phyloP scores from a whole-genome alignment of 495 filamentous ascomycete species.

The Cenococcum geophilum region DNA sequence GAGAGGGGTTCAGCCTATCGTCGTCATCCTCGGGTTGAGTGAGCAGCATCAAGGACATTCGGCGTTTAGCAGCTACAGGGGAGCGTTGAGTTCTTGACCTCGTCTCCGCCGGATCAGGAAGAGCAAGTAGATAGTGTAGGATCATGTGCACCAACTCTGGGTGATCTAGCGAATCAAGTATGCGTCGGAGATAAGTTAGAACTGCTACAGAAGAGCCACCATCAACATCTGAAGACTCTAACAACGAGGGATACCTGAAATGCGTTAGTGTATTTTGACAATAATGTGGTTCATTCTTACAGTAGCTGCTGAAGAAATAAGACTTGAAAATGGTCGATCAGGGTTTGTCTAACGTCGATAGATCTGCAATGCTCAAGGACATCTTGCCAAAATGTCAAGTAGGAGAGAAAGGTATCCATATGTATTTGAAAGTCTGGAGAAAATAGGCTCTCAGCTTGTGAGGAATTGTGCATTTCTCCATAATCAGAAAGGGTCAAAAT shows the following conservation, averaged over 20 bases:
- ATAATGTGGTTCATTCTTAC: conserved; percentile 62
- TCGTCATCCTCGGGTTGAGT: conserved; percentile 64
- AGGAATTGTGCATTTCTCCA: conserved; percentile 51
- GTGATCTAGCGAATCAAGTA: conserved; percentile 84
- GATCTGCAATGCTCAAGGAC: conserved; percentile 92
- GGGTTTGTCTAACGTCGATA: conserved; percentile 78
- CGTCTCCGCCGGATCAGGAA: conserved; percentile 44
- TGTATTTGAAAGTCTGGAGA: conserved; percentile 66
- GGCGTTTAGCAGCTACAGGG: conserved; percentile 58
- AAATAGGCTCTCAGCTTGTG: conserved; percentile 63
- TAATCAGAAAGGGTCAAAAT: conserved; percentile 85
- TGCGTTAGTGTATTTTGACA: conserved; percentile 11
- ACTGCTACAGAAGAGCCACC: conserved; percentile 95
- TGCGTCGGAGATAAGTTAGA: conserved; percentile 83
- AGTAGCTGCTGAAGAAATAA: conserved; percentile 92
- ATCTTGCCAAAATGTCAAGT: conserved; percentile 96
- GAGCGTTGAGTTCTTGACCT: conserved; percentile 45
- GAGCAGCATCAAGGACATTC: conserved; percentile 84
- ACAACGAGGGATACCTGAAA: conserved; percentile 79
- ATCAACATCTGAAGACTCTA: conserved; percentile 94
- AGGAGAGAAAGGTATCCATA: conserved; percentile 88
- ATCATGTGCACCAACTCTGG: conserved; percentile 89
- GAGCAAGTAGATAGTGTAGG: conserved; percentile 82
- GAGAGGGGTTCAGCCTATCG: conserved; percentile 66
- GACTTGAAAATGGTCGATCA: conserved; percentile 95